These are phyloP conservation scores for Acacia melanoxylon DNA, from an alignment of 306 rosid genomes.

Conservation along the genomic window DNA sequence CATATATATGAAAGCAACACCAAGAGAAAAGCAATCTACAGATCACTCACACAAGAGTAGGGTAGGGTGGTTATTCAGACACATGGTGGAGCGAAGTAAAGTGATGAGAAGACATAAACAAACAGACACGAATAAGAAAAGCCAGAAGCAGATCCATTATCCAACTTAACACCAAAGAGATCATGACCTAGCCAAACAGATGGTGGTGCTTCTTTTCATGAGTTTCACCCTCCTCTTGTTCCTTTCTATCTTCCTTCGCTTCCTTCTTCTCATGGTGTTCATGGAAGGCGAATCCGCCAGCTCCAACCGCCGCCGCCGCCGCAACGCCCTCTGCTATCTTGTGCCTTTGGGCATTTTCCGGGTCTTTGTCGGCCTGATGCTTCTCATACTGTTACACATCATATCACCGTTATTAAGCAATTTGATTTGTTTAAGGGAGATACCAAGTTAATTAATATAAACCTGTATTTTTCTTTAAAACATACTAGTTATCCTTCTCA, in stretches of 20 bases:
- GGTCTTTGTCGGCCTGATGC: constrained; percentile 54
- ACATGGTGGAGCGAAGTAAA: background rate
- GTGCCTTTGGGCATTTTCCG: constrained; percentile 66
- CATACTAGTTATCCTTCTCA: too few relatives aligned
- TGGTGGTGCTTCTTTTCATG: constrained; percentile 76
- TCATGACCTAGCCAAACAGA: constrained; percentile 39
- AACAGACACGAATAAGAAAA: background rate
- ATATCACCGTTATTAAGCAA: background rate
- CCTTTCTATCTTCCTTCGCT: constrained; percentile 51
- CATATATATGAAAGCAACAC: background rate
- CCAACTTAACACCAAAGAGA: background rate
- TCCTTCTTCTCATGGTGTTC: constrained; percentile 77
- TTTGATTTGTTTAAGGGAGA: background rate
- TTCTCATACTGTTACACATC: constrained; percentile 57
- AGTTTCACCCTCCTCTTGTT: constrained; percentile 65
- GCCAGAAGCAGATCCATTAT: background rate
- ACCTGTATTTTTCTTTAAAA: too few relatives aligned
- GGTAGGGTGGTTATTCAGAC: background rate
- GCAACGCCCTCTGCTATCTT: constrained; percentile 72
- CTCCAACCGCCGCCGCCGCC: constrained; percentile 46
- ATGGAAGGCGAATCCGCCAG: constrained; percentile 71
- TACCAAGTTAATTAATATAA: too few relatives aligned
- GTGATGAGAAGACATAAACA: background rate
- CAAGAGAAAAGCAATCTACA: background rate
- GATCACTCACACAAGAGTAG: background rate